phyloP scores from a whole-genome alignment of 805 yeast species.

The Kuraishia ogatae region DNA sequence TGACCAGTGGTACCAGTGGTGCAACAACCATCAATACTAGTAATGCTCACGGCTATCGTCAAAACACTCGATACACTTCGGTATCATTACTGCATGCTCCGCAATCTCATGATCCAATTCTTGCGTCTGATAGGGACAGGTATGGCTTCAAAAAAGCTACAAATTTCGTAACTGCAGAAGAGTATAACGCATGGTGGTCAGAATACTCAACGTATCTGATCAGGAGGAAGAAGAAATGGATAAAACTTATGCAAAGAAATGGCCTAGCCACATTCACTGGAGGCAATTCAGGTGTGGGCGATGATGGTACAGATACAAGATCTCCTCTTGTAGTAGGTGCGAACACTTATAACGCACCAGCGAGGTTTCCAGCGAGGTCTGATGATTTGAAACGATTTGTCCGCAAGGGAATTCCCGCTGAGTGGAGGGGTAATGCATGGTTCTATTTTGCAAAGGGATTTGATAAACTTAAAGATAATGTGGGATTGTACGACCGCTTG shows the following conservation, averaged over 20 bases:
- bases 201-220: constrained; percentile 55
- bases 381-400: constrained; percentile 75
- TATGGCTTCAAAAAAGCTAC: constrained; percentile 81
- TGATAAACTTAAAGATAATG: constrained; percentile 50
- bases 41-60: neutral
- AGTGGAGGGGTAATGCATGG: constrained; percentile 98
- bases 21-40: neutral
- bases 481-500: constrained; percentile 66
- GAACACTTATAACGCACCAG: constrained; percentile 29
- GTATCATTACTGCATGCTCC: constrained; percentile 5
- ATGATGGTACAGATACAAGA: constrained; percentile 18
- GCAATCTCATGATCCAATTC: neutral
- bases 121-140: constrained; percentile 45
- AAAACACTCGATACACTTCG: constrained; percentile 7
- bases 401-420: constrained; percentile 91
- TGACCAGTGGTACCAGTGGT: neutral
- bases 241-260: constrained; percentile 47
- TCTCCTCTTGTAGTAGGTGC: neutral
- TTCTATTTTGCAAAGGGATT: constrained; percentile 83
- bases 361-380: constrained; percentile 67
- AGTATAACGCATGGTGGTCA: constrained; percentile 71
- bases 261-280: constrained; percentile 38
- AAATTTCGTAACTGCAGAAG: constrained; percentile 37
- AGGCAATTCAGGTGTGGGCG: constrained; percentile 9
- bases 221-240: constrained; percentile 76